Evolutionary conservation across 2,329 filamentous ascomycete genomes (phyloP), one percentile per base, ranked within the genome.

Genomic region (Cladosporium sp.): DNA sequence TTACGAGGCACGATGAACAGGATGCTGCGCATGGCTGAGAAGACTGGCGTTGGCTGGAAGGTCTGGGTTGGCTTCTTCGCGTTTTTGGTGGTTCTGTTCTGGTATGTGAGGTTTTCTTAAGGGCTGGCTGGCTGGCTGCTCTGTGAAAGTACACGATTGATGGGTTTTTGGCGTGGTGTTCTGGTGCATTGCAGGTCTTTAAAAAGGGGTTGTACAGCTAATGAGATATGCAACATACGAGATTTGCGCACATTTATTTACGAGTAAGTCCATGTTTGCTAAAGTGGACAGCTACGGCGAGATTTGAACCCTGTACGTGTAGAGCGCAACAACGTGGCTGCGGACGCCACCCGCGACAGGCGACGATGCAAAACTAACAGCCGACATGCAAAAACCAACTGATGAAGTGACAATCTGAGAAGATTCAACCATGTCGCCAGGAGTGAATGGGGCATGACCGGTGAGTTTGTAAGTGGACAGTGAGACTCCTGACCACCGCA

Each of bases 11-110:
- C 96, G 21, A 98, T 99, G 95, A 97, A 92, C 76, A 85, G 93
- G 66, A 99, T 99, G 95, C 80, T 98, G 70, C 77, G 94, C 63
- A 99, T 99, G 95, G 95, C 95, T 5, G 87, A 98, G 81, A 85
- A 88, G 73, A 96, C 93, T 2, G 95, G 95, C n/a, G 89, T 99
- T 11, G 90, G 93, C 74, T 99, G 95, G 95, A 94, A 87, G 79
- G 91, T 93, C 65, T 99, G 95, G 95, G 78, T 97, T 60, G 84
- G 83, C 51, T 99, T 99, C 80, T 97, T 99, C 77, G 84, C 88
- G 6, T 91, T 89, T 39, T 91, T 98, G 21, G 86, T 90, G 68
- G 76, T 94, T 64, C 78, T 98, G 70, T 99, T 99, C 78, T 87
- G 88, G 71, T 99, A 94, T 78, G 94, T 98, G 66, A 97, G 94